A percentile compares a stretch with the other conserved stretches of the same genome.
Evolutionary conservation across 116 monocot genomes (phyloP).

Genomic region (Trichopus zeylanicus): DNA sequence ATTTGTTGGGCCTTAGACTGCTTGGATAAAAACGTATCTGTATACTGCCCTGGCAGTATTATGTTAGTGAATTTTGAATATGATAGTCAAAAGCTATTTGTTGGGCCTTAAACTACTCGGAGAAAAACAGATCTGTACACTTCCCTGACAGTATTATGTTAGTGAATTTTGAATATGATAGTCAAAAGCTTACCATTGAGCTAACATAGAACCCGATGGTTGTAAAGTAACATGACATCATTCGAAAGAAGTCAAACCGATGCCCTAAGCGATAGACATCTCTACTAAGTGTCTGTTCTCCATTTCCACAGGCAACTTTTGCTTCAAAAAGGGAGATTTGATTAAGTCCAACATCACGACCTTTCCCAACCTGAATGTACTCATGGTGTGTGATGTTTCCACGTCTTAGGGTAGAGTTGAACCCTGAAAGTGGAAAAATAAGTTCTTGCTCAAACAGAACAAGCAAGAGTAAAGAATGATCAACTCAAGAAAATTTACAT

Average conservation of each 20-base stretch:
- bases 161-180: not conserved
- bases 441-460: not conserved
- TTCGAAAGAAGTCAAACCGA: constrained; percentile 85
- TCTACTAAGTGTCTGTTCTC: constrained; percentile 87
- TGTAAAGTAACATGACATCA: constrained; percentile 87
- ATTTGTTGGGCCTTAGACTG: not conserved
- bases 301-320: constrained; percentile 89
- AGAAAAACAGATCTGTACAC: not conserved
- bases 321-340: constrained; percentile 95
- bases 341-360: constrained; percentile 91
- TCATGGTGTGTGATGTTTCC: constrained; percentile 95
- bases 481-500: not conserved
- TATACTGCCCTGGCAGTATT: not conserved
- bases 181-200: constrained; percentile 52
- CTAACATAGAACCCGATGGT: constrained; percentile 88
- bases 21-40: not conserved
- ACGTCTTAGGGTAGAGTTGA: constrained; percentile 79
- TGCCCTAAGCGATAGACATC: constrained; percentile 84
- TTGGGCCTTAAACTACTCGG: not conserved
- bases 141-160: not conserved
- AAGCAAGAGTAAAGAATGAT: not conserved
- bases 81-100: not conserved
- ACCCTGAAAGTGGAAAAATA: constrained; percentile 25
- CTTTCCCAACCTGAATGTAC: constrained; percentile 93
- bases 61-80: not conserved